Evolutionary conservation across 2,329 filamentous ascomycete genomes (phyloP), one percentile per base, ranked within the genome.

Genomic region (Albophoma yamanashiensis): DNA sequence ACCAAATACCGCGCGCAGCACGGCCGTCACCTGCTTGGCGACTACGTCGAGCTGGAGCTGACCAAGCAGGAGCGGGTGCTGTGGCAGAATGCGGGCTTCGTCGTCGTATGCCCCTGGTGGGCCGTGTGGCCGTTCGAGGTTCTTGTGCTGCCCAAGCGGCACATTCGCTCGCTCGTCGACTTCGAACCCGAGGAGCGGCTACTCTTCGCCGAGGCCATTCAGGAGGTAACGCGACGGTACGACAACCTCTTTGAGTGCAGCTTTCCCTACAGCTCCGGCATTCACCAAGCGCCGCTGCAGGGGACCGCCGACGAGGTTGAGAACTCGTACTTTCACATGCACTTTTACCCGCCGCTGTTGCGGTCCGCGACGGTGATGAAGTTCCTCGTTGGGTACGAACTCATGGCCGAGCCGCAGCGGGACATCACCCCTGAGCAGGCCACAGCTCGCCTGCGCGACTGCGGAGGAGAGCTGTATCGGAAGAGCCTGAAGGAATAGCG

Each of bases 361-460:
- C 86, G 94, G 60, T 96, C 92, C 55, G 92, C 94, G 2, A 96
- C 92, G 0, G 92, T 99, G 55, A 87, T 90, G 67, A 99, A 99
- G 77, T 99, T 97, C 76, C 75, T 97, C 58, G 94, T 99, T 40
- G 94, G 94, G 0, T 97, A 96, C 72, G 94, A 99, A 76, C 82
- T 99, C 76, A 85, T 99, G 84, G 94, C 90, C 1, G 94, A 99
- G 76, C 93, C 94, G n/a, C 94, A 99, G 75, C 84, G 94, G 61
- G 94, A 99, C 72, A 97, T 99, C 68, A 99, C 94, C 0, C 93
- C 94, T 0, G 94, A 99, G 75, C 94, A 97, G 76, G 94, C 94
- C 1, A 89, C 94, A 17, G 86, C 85, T 34, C 85, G 86, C 57
- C 77, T 99, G 62, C 84, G 89, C 64, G 80, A 81, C 61, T 92